phyloP scores from a whole-genome alignment of 169 alveolate genomes.

The Blepharisma undulans region DNA sequence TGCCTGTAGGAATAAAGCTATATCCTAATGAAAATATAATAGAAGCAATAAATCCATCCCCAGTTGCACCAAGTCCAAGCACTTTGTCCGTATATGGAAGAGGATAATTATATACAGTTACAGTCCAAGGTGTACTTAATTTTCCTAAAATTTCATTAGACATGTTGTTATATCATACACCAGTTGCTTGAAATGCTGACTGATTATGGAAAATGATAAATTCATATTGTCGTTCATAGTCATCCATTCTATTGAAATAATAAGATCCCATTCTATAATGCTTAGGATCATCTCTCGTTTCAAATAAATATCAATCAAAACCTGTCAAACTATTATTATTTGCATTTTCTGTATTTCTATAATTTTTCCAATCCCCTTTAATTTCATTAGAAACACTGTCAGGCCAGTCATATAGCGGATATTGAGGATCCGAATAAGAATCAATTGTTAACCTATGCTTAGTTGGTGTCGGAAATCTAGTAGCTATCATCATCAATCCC shows the following conservation, averaged over 20 bases:
- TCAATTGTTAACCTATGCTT: background rate
- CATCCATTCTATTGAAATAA: background rate
- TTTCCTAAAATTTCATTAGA: background rate
- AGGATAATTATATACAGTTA: constrained; percentile 3
- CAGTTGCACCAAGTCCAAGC: background rate
- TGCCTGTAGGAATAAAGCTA: constrained; percentile 84
- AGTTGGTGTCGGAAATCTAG: background rate
- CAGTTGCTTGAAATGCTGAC: background rate
- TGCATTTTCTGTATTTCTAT: background rate
- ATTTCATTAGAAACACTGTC: background rate
- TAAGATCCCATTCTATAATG: constrained; percentile 13
- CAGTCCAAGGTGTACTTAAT: background rate
- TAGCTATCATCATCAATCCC: background rate
- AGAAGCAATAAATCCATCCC: constrained; percentile 15
- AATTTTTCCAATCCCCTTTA: background rate
- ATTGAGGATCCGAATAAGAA: background rate
- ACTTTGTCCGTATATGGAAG: constrained; percentile 2
- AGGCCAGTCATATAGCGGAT: background rate
- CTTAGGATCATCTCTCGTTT: background rate
- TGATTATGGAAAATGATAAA: background rate
- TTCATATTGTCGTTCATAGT: background rate
- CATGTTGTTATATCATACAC: background rate
- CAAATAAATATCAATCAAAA: background rate
- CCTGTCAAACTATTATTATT: background rate
- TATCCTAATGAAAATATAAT: constrained; percentile 50